phyloP scores from a whole-genome alignment of 352 stramenopile genomes.

The Phytophthora syringae region DNA sequence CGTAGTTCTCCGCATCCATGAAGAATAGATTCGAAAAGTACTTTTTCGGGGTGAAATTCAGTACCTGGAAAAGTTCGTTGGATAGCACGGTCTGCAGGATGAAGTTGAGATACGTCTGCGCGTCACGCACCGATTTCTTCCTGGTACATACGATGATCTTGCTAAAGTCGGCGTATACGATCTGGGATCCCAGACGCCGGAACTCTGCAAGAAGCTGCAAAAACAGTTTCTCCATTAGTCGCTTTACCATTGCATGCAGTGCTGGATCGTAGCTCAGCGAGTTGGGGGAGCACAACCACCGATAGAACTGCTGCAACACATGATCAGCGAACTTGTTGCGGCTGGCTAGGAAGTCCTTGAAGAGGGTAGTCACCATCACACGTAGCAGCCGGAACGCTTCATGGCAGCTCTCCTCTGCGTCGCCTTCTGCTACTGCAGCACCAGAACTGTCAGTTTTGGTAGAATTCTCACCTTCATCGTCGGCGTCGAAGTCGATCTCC shows the following conservation, averaged over 20 bases:
- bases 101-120: constrained; percentile 95
- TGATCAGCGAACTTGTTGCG: constrained; percentile 95
- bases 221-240: constrained; percentile 96
- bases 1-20: constrained; percentile 96
- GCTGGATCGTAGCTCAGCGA: constrained; percentile 94
- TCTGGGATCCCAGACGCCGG: constrained; percentile 92
- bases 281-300: constrained; percentile 93
- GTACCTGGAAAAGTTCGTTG: constrained; percentile 85
- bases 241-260: constrained; percentile 94
- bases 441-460: constrained; percentile 14
- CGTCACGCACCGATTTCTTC: constrained; percentile 80
- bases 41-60: constrained; percentile 74
- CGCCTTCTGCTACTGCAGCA: constrained; percentile 38
- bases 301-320: constrained; percentile 96
- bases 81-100: constrained; percentile 92
- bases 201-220: constrained; percentile 94
- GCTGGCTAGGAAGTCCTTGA: constrained; percentile 92
- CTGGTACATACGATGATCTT: constrained; percentile 77
- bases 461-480: constrained; percentile 17
- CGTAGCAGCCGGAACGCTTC: constrained; percentile 93
- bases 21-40: constrained; percentile 95
- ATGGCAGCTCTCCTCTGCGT: constrained; percentile 92
- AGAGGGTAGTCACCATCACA: constrained; percentile 92
- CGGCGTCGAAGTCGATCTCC: constrained; percentile 70
- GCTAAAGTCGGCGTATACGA: constrained; percentile 92